These are phyloP conservation scores for Rhizopus delemar DNA, from an alignment of 371 early-diverging fungal species.

Conservation along the genomic window DNA sequence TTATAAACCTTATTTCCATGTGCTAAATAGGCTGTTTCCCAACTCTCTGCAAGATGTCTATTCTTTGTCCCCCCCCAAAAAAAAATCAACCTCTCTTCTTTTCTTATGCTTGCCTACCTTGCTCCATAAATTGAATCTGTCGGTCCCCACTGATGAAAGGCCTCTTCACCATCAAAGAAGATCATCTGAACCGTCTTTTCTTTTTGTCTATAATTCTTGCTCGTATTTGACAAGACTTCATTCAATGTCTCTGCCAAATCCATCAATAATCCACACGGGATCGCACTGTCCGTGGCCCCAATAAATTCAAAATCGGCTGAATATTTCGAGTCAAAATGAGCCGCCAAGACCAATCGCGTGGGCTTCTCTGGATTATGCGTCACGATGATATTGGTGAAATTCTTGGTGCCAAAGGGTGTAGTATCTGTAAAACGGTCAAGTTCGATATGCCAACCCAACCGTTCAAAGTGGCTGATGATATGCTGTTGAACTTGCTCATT, in stretches of 20 bases:
- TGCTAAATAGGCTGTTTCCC: slow-evolving; percentile 37
- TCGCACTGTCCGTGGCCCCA: slow-evolving; percentile 85
- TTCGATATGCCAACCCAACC: slow-evolving; percentile 78
- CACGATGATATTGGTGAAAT: slow-evolving; percentile 86
- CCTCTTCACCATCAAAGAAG: slow-evolving; percentile 98
- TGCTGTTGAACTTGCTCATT: slow-evolving; percentile 69
- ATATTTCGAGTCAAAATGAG: slow-evolving; percentile 91
- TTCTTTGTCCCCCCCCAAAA: background rate
- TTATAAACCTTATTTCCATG: slow-evolving; percentile 26
- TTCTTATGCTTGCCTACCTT: slow-evolving; percentile 52
- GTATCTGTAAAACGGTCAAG: slow-evolving; percentile 71
- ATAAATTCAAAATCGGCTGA: slow-evolving; percentile 66
- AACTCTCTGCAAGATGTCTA: slow-evolving; percentile 54
- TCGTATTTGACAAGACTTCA: slow-evolving; percentile 10
- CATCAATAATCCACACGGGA: slow-evolving; percentile 86
- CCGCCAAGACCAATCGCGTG: slow-evolving; percentile 80
- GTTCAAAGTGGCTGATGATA: slow-evolving; percentile 63
- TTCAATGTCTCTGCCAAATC: slow-evolving; percentile 69
- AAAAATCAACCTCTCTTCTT: slow-evolving; percentile 3
- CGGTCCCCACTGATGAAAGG: slow-evolving; percentile 75
- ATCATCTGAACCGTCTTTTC: slow-evolving; percentile 81
- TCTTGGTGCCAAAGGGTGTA: slow-evolving; percentile 76
- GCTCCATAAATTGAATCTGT: slow-evolving; percentile 93
- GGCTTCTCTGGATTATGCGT: slow-evolving; percentile 78
- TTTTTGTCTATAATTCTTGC: slow-evolving; percentile 13